Percentiles rank a stretch among this genome's conserved stretches.
Evolutionary conservation across 768 basidiomycete genomes (phyloP).

Genomic region (Suillus weaverae): DNA sequence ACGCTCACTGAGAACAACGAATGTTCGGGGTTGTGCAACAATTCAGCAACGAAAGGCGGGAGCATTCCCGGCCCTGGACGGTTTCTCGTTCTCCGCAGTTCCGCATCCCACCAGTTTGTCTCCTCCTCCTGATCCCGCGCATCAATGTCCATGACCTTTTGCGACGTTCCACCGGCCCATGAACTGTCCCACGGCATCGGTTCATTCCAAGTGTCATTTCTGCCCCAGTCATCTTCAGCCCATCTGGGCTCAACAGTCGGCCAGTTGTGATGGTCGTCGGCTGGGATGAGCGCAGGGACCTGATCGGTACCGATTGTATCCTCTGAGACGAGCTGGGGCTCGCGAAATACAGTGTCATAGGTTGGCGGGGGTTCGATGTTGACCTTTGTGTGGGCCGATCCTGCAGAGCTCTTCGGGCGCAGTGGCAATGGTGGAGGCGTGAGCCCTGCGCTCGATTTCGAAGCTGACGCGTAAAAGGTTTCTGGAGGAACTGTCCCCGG

Average conservation of each 20-base stretch:
- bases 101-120: conserved; percentile 66
- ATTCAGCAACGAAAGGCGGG: conserved; percentile 64
- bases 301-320: conserved; percentile 37
- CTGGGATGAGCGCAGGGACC: conserved; percentile 39
- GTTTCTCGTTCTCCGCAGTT: conserved; percentile 39
- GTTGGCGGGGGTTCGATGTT: conserved; percentile 28
- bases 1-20: conserved; percentile 63
- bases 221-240: conserved; percentile 1
- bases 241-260: conserved; percentile 24
- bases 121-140: conserved; percentile 64
- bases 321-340: conserved; percentile 56
- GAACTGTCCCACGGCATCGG: conserved; percentile 27
- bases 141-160: conserved; percentile 48
- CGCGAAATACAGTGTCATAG: conserved; percentile 42
- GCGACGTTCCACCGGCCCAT: conserved; percentile 25
- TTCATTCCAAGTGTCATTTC: conserved; percentile 6
- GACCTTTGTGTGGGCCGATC: conserved; percentile 40
- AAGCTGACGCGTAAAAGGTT: conserved; percentile 29
- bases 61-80: conserved; percentile 75
- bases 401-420: conserved; percentile 29
- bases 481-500: conserved; percentile 27
- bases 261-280: conserved; percentile 31
- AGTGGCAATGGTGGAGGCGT: conserved; percentile 38
- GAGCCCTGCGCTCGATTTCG: background rate
- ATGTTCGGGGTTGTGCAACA: conserved; percentile 72